Conservation (phyloP, 345 rosid species). For the Citrus sp. region DNA sequence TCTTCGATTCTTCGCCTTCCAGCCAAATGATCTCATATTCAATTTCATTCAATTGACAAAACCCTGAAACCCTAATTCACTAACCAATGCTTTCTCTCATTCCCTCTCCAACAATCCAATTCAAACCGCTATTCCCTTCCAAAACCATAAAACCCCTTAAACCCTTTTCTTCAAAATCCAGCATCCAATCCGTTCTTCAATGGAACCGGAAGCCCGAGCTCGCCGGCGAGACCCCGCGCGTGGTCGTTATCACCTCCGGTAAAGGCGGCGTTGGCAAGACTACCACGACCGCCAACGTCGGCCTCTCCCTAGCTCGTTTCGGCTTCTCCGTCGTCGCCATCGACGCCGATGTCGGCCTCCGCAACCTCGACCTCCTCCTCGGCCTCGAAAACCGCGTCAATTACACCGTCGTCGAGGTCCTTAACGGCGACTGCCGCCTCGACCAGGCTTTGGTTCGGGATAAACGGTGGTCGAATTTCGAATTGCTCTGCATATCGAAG, state of each 20-base stretch:
- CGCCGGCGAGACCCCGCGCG: constrained; percentile 91
- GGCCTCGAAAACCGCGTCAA: constrained; percentile 95
- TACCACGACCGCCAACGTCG: constrained; percentile 96
- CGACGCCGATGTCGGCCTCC: constrained; percentile 93
- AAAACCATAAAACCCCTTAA: neutral
- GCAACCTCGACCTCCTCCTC: constrained; percentile 89
- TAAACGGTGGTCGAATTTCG: constrained; percentile 93
- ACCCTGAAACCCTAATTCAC: neutral
- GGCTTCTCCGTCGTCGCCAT: constrained; percentile 93
- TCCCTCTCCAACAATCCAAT: constrained; percentile 21
- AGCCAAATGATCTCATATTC: constrained; percentile 10
- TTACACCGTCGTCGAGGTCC: constrained; percentile 85
- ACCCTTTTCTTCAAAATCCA: constrained; percentile 17
- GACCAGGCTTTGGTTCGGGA: constrained; percentile 96
- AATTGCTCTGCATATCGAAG: constrained; percentile 87
- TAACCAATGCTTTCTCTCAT: constrained; percentile 49
- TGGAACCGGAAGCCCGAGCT: constrained; percentile 88
- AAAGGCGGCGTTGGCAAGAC: constrained; percentile 99
- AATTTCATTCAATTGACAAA: neutral
- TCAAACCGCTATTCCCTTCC: constrained; percentile 9
- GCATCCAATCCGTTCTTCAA: constrained; percentile 67
- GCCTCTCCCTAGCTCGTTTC: constrained; percentile 89
- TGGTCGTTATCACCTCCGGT: constrained; percentile 97
- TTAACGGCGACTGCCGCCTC: constrained; percentile 90
- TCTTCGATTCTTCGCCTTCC: neutral